Evolutionary conservation across 2,329 filamentous ascomycete genomes (phyloP), one percentile per base, ranked within the genome.

Genomic region (Penicillium sp.): DNA sequence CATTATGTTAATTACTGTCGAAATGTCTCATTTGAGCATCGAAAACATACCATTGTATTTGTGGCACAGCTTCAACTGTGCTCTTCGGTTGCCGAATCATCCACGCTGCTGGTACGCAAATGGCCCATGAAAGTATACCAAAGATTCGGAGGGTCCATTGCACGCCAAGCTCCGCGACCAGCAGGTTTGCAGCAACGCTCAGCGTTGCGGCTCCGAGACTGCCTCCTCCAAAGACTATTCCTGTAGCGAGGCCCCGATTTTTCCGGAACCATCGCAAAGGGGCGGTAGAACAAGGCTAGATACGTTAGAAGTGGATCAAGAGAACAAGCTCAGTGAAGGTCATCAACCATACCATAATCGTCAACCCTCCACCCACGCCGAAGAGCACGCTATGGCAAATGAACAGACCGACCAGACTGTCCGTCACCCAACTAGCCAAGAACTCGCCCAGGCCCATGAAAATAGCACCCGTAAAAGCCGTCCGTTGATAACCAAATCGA

Each of bases 361-460:
- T 59, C 46, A 59, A 55, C n/a, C 56, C 56, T 55, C 56, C 56
- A 50, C 56, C 56, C 19, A 59, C 46, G 39, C 56, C 56, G 52
- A 59, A 59, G 11, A 59, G 19, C 10, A 59, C 56, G 18, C 56
- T 50, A 46, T 59, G 56, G 27, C 56, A 59, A 33, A 59, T 55
- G 47, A 59, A 59, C 13, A 59, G 37, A n/a, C 56, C 56, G 5
- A 39, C 41, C 39, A 59, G 46, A 19, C 31, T 46, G 5, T 18
- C 33, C 5, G 51, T 59, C 31, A 49, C 47, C 56, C 56, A 59
- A 44, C 56, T 59, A 19, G 56, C 56, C 46, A 59, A 33, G 40
- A 59, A 59, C 18, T 59, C 56, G 14, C 56, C 56, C 14, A 59
- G 39, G 10, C 56, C 56, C 56, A 59, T 59, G 10, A 59, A 36